Conservation (phyloP, 169 alveolate species). For the Cryptosporidium andersoni region DNA sequence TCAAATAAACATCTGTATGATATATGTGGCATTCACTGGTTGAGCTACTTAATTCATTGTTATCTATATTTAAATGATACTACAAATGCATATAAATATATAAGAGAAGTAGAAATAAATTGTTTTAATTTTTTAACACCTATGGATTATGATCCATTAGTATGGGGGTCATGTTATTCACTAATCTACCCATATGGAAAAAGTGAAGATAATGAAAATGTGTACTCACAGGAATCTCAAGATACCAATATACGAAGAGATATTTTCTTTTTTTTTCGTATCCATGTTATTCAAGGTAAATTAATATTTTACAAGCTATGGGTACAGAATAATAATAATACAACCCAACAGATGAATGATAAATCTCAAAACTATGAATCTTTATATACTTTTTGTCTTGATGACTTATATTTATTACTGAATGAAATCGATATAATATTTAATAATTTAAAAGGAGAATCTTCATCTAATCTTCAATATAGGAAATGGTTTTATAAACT, state of each 20-base stretch:
- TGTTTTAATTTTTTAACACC: slow-evolving; percentile 13
- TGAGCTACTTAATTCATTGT: slow-evolving; percentile 66
- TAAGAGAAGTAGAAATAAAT: slow-evolving; percentile 27
- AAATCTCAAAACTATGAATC: background rate
- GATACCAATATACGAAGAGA: slow-evolving; percentile 18
- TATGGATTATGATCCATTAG: too few species aligned
- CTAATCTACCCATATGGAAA: too few species aligned
- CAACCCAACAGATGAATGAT: slow-evolving; percentile 7
- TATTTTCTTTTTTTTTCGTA: slow-evolving; percentile 44
- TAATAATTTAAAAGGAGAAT: background rate
- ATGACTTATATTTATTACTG: slow-evolving; percentile 23
- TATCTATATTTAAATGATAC: slow-evolving; percentile 43
- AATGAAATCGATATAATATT: slow-evolving; percentile 43
- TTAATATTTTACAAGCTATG: slow-evolving; percentile 42
- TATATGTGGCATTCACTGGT: slow-evolving; percentile 24
- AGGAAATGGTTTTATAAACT: slow-evolving; percentile 24
- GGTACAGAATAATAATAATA: slow-evolving; percentile 6
- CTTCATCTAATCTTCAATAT: background rate
- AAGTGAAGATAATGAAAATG: background rate
- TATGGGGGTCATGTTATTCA: too few species aligned
- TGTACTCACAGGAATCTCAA: slow-evolving; percentile 7
- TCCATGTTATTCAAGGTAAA: slow-evolving; percentile 46
- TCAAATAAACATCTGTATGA: slow-evolving; percentile 33
- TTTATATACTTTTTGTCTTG: slow-evolving; percentile 33
- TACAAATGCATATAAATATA: slow-evolving; percentile 15